These are phyloP conservation scores for Beauveria sp. DNA, from an alignment of 2,329 filamentous ascomycete species.

Conservation along the genomic window DNA sequence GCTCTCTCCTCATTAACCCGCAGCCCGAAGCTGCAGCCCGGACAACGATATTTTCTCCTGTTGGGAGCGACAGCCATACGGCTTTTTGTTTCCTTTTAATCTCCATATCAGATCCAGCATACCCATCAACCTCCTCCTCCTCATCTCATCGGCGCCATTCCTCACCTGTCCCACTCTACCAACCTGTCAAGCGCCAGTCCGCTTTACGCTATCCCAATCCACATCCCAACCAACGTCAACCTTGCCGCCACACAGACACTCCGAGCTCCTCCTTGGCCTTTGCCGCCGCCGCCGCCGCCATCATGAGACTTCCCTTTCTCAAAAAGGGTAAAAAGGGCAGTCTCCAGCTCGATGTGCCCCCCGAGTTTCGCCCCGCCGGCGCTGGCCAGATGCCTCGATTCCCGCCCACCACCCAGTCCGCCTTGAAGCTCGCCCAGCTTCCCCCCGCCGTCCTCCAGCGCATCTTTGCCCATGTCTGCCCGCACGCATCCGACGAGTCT, in stretches of 20 bases:
- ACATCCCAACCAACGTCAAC: neutral
- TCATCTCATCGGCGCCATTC: neutral
- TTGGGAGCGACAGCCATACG: neutral
- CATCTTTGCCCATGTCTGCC: constrained; percentile 78
- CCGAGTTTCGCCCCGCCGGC: constrained; percentile 22
- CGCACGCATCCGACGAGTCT: constrained; percentile 67
- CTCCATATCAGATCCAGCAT: neutral
- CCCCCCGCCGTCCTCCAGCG: constrained; percentile 62
- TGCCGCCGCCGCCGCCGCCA: constrained; percentile 9
- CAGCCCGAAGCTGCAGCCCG: too few relatives aligned
- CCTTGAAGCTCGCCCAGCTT: constrained; percentile 43
- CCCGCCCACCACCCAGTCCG: constrained; percentile 34
- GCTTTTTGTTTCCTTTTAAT: neutral
- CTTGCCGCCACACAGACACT: neutral
- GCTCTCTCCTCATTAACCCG: too few relatives aligned
- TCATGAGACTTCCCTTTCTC: constrained; percentile 31
- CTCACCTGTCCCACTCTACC: neutral
- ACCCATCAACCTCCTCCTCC: neutral
- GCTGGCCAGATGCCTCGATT: constrained; percentile 21
- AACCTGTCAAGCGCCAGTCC: neutral
- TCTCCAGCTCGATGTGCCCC: constrained; percentile 21
- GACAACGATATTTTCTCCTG: neutral
- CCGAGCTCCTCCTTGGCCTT: neutral
- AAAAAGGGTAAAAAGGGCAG: constrained; percentile 31
- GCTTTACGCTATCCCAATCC: neutral